Conservation (phyloP, 495 filamentous ascomycete genomes). For the Tuber aestivum region DNA sequence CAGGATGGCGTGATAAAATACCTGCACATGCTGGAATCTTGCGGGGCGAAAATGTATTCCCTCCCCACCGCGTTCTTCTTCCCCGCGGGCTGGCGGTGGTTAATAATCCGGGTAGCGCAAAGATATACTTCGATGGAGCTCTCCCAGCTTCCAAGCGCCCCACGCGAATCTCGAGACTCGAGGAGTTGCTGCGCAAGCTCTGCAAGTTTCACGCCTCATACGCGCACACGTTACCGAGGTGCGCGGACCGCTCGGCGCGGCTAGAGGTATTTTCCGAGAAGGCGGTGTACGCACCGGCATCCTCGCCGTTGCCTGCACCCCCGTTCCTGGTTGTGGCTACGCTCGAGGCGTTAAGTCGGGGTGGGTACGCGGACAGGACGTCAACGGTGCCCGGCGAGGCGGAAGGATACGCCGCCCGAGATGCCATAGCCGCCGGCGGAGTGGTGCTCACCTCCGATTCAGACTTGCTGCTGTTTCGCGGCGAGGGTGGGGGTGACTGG, state of each 20-base stretch:
- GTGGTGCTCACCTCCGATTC: conserved; percentile 37
- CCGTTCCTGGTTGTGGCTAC: conserved; percentile 30
- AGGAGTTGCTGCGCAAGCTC: conserved; percentile 21
- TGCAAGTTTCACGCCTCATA: conserved; percentile 19
- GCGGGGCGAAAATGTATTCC: conserved; percentile 57
- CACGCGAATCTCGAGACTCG: conserved; percentile 52
- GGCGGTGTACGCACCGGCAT: not conserved
- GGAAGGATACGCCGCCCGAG: conserved; percentile 33
- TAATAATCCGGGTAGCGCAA: conserved; percentile 44
- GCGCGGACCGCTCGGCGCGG: not conserved
- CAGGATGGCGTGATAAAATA: conserved; percentile 55
- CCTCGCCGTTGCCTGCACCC: conserved; percentile 24
- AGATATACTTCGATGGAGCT: conserved; percentile 74
- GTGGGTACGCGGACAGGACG: conserved; percentile 9
- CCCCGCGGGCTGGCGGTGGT: not conserved
- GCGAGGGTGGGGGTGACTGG: conserved; percentile 9
- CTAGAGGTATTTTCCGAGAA: conserved; percentile 9
- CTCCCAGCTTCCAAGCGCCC: conserved; percentile 62
- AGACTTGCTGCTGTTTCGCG: conserved; percentile 31
- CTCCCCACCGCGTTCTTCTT: not conserved
- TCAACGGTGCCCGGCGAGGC: conserved; percentile 36
- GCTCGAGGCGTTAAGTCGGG: conserved; percentile 2
- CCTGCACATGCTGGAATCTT: conserved; percentile 51
- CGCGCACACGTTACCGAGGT: conserved; percentile 7
- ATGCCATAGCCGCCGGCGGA: conserved; percentile 21